Evolutionary conservation across 2,329 filamentous ascomycete species (phyloP), one percentile per base, ranked within the genome.

Genomic region (Aspergillus spinulosporus): DNA sequence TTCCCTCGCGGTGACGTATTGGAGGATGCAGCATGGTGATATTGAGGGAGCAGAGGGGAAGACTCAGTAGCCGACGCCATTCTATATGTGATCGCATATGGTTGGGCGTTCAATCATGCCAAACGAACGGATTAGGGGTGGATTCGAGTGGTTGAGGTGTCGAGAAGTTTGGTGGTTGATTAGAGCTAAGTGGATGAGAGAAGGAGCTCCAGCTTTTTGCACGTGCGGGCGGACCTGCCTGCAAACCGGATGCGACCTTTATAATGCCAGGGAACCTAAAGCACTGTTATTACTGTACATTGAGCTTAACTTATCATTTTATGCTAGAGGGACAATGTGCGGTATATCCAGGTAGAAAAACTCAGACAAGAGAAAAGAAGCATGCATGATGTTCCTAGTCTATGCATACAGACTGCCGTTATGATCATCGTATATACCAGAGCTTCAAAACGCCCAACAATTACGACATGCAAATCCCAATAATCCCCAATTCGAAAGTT

Each of bases 11-110:
- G 73, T 71, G 74, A 75, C 68, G 72, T 73, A 65, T 69, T 69
- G 56, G 71, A 63, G 57, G 62, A 48, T 53, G 58, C 51, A 43
- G 66, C 54, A 52, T 60, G 56, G 53, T 61, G 54, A 39, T 74
- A 68, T 52, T 70, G 68, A 39, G 72, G 71, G 49, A 79, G 69
- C 40, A 79, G 68, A 21, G 76, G 76, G 29, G 76, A 69, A 46
- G 70, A 68, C 67, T 78, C 77, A 62, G 67, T 66, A 49, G 69
- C 64, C 9, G 75, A 72, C 59, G 74, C 60, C 72, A 74, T 74
- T 44, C 45, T 64, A 54, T 52, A 32, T 53, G 21, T 9, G 36
- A 50, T 54, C 40, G 51, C 49, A 45, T 52, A 29, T 42, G 12
- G 31, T 52, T 62, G 49, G 39, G 56, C 43, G 43, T 62, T 56